phyloP scores from a whole-genome alignment of 768 basidiomycete genomes.

The Suillus spraguei region DNA sequence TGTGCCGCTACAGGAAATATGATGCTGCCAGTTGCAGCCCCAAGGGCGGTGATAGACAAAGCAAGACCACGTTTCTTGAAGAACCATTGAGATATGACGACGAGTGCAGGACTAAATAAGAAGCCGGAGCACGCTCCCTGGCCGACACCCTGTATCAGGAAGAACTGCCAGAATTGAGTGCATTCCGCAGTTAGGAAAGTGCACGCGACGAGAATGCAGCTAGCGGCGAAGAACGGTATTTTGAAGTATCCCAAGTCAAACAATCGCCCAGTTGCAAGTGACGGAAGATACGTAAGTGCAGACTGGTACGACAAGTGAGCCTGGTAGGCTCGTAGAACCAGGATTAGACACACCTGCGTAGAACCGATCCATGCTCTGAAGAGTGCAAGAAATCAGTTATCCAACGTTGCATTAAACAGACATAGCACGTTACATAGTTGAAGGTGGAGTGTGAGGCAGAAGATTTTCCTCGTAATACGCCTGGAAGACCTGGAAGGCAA shows the following conservation, averaged over 20 bases:
- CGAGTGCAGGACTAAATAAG: constrained; percentile 62
- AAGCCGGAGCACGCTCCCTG: constrained; percentile 64
- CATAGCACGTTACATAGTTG: constrained; percentile 53
- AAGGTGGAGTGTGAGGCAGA: constrained; percentile 52
- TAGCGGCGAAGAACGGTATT: constrained; percentile 48
- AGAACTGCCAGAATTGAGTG: constrained; percentile 74
- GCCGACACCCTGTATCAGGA: constrained; percentile 72
- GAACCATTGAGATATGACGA: constrained; percentile 76
- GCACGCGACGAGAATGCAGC: constrained; percentile 50
- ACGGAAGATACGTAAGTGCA: constrained; percentile 62
- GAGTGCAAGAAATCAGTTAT: not conserved
- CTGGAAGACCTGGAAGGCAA: constrained; percentile 61
- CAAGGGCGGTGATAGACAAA: constrained; percentile 63
- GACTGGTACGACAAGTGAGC: constrained; percentile 44
- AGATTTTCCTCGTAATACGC: constrained; percentile 63
- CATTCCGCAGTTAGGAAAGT: constrained; percentile 74
- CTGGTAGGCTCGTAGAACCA: constrained; percentile 1
- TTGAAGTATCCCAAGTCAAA: constrained; percentile 76
- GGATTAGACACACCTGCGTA: constrained; percentile 49
- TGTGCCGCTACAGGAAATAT: constrained; percentile 64
- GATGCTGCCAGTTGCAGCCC: constrained; percentile 70
- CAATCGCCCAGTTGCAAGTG: constrained; percentile 62
- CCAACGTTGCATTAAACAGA: not conserved
- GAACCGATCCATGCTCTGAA: constrained; percentile 81
- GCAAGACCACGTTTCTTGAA: constrained; percentile 53